A percentile compares a stretch with the other conserved stretches of the same genome.
These are phyloP conservation scores for Rhizoctonia solani DNA, from an alignment of 1,284 basidiomycete species.

Conservation along the genomic window DNA sequence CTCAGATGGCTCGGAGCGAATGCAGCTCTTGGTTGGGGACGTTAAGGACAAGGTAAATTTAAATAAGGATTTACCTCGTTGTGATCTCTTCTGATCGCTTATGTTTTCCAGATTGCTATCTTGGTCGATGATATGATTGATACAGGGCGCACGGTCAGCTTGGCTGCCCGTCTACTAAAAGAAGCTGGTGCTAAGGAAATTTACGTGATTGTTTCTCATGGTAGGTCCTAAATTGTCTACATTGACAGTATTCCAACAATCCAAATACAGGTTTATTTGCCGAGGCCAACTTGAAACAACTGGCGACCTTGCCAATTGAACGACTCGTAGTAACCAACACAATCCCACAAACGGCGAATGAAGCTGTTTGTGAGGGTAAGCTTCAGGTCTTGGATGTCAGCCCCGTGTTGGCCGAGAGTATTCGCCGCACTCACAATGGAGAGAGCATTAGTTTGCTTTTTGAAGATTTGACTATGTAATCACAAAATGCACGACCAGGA, in stretches of 20 bases:
- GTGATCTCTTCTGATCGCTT: neutral
- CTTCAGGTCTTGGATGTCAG: slow-evolving; percentile 83
- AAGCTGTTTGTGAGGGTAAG: slow-evolving; percentile 48
- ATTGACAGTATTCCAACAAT: neutral
- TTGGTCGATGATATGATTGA: slow-evolving; percentile 99
- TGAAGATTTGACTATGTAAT: slow-evolving; percentile 63
- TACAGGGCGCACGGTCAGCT: slow-evolving; percentile 83
- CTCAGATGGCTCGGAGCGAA: slow-evolving; percentile 54
- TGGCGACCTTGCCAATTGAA: slow-evolving; percentile 81
- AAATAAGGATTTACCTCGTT: neutral
- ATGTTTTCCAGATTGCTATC: slow-evolving; percentile 76
- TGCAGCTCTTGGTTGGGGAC: slow-evolving; percentile 98
- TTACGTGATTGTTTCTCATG: slow-evolving; percentile 91
- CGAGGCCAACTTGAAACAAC: slow-evolving; percentile 76
- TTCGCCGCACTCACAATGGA: slow-evolving; percentile 95
- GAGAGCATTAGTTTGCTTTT: slow-evolving; percentile 86
- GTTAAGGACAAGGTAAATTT: slow-evolving; percentile 80
- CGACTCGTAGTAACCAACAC: slow-evolving; percentile 88
- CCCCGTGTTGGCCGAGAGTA: slow-evolving; percentile 92
- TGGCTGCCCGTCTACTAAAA: slow-evolving; percentile 83
- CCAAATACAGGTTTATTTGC: slow-evolving; percentile 73
- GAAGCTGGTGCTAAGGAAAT: slow-evolving; percentile 89
- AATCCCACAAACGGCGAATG: slow-evolving; percentile 59
- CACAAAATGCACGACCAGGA: slow-evolving; percentile 39
- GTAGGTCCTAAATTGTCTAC: slow-evolving; percentile 52